Conservation (phyloP, 129 eudicot genomes). For the Cynara cardunculus region DNA sequence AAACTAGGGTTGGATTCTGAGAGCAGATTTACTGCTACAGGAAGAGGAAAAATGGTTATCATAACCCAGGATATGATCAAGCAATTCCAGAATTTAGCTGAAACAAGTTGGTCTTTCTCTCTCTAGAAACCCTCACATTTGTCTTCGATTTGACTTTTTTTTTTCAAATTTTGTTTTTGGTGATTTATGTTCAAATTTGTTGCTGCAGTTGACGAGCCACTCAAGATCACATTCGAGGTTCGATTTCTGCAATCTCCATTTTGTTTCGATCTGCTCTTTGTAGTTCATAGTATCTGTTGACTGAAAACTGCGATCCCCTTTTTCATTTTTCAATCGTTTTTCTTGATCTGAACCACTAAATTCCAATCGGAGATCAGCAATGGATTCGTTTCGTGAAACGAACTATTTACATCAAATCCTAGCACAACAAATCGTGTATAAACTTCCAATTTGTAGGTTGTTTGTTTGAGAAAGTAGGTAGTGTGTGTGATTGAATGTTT, state of each 20-base stretch:
- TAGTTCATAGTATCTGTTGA: not conserved
- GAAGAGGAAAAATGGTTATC: conserved; percentile 53
- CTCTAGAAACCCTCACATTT: not conserved
- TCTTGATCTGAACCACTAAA: conserved; percentile 11
- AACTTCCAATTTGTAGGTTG: not conserved
- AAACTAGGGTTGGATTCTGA: conserved; percentile 12
- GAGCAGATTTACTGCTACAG: conserved; percentile 8
- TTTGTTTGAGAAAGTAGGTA: not conserved
- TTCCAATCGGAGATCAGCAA: conserved; percentile 23
- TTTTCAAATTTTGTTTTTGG: not conserved
- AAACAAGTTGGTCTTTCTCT: conserved; percentile 46
- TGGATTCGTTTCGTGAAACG: conserved; percentile 7
- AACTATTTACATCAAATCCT: not conserved
- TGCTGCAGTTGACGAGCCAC: conserved; percentile 78
- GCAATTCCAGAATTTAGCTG: conserved; percentile 56
- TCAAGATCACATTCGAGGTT: conserved; percentile 72
- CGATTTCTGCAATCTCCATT: conserved; percentile 19
- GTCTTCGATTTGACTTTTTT: conserved; percentile 8
- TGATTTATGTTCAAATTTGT: conserved; percentile 13
- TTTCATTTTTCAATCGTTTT: not conserved
- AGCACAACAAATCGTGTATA: not conserved
- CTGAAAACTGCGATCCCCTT: conserved; percentile 20
- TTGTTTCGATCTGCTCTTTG: conserved; percentile 18
- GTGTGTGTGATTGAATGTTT: not conserved
- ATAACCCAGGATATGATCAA: conserved; percentile 63